Percentiles rank a stretch among this genome's conserved stretches.
phyloP scores from a whole-genome alignment of 2,329 filamentous ascomycete genomes.

The Chalaropsis ovoidea region DNA sequence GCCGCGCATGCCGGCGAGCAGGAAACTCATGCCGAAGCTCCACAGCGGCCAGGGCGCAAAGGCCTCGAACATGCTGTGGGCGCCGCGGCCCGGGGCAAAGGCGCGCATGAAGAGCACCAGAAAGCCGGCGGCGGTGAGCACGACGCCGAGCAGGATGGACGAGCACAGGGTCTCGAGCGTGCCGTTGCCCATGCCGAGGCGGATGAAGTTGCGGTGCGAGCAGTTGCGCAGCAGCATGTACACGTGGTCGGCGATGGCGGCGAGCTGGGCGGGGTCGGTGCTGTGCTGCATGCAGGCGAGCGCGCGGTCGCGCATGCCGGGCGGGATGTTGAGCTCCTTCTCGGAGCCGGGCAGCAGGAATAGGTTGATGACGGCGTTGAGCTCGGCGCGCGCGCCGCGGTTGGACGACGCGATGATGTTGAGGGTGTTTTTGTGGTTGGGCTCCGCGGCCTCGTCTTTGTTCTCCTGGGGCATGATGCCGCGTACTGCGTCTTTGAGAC shows the following conservation, averaged over 20 bases:
- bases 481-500: slow-evolving; percentile 28
- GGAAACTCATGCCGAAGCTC: slow-evolving; percentile 37
- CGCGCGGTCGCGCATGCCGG: slow-evolving; percentile 35
- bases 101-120: slow-evolving; percentile 36
- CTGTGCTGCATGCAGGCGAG: slow-evolving; percentile 33
- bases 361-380: slow-evolving; percentile 35
- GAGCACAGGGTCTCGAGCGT: slow-evolving; percentile 42
- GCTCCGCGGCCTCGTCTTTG: slow-evolving; percentile 14
- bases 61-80: slow-evolving; percentile 36
- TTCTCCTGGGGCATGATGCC: slow-evolving; percentile 25
- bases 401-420: slow-evolving; percentile 23
- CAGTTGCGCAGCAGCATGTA: slow-evolving; percentile 40
- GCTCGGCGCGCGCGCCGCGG: slow-evolving; percentile 30
- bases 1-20: slow-evolving; percentile 38
- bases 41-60: slow-evolving; percentile 40
- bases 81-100: slow-evolving; percentile 34
- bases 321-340: slow-evolving; percentile 42
- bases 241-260: slow-evolving; percentile 39
- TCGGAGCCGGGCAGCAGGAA: slow-evolving; percentile 36
- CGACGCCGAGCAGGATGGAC: slow-evolving; percentile 37
- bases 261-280: slow-evolving; percentile 35
- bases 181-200: slow-evolving; percentile 45
- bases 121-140: slow-evolving; percentile 35
- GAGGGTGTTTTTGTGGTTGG: slow-evolving; percentile 24
- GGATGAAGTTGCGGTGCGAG: slow-evolving; percentile 43